These are phyloP conservation scores for Achaetomium macrosporum DNA, from an alignment of 2,329 filamentous ascomycete species.

Conservation along the genomic window DNA sequence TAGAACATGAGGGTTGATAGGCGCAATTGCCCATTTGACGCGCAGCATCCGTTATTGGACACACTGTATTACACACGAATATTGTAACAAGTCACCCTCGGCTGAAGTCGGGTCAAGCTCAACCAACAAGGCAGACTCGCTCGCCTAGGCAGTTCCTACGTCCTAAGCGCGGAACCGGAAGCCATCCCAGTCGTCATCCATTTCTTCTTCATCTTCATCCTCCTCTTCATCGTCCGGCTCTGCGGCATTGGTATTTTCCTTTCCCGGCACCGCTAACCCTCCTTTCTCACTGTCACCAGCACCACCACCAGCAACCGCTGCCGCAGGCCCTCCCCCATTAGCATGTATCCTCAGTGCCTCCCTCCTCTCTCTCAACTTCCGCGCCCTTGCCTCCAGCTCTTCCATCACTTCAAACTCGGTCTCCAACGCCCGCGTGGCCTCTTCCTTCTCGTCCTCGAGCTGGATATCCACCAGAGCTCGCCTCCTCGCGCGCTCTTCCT, in stretches of 20 bases:
- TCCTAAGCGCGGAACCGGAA: constrained; percentile 44
- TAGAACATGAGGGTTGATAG: no score
- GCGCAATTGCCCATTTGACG: no score
- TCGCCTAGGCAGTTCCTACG: no score
- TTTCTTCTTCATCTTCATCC: constrained; percentile 40
- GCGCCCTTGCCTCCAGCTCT: constrained; percentile 66
- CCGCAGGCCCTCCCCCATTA: constrained; percentile 19
- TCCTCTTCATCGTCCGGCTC: constrained; percentile 31
- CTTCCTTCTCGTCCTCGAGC: constrained; percentile 64
- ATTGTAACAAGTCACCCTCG: background rate
- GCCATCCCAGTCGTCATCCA: constrained; percentile 53
- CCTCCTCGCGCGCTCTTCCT: constrained; percentile 45
- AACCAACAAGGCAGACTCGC: background rate
- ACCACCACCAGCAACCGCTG: constrained; percentile 16
- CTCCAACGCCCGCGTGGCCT: constrained; percentile 66
- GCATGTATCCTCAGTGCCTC: constrained; percentile 51
- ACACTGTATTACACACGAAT: no score
- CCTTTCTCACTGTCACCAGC: constrained; percentile 22
- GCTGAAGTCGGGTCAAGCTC: background rate
- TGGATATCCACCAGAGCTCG: constrained; percentile 51
- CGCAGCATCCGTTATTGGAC: no score
- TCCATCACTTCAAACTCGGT: constrained; percentile 81
- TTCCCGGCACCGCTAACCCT: constrained; percentile 23
- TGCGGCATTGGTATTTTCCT: constrained; percentile 28
- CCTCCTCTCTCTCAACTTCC: constrained; percentile 61